phyloP scores from a whole-genome alignment of 257 asterid genomes.

The Dorcoceras hygrometricum region DNA sequence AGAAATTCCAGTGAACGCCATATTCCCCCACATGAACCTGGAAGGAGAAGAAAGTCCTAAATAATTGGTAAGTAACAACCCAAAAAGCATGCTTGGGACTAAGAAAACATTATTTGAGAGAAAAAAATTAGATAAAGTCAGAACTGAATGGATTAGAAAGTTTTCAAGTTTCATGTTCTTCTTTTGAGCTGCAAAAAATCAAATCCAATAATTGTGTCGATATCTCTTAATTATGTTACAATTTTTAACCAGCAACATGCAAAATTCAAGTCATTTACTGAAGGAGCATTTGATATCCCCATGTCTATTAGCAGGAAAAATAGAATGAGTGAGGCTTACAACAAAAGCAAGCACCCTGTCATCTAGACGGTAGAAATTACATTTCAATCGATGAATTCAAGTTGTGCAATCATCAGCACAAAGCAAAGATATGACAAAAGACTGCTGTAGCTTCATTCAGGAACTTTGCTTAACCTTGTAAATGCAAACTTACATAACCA shows the following conservation, averaged over 20 bases:
- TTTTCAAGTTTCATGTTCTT: neutral
- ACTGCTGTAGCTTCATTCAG: conserved; percentile 1
- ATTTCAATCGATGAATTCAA: neutral
- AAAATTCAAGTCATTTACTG: conserved; percentile 2
- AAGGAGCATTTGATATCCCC: neutral
- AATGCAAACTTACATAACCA: conserved; percentile 13
- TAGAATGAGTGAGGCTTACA: neutral
- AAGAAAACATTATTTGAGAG: conserved; percentile 15
- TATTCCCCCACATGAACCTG: conserved; percentile 98
- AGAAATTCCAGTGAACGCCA: conserved; percentile 99
- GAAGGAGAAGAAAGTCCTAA: conserved; percentile 20
- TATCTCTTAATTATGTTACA: neutral
- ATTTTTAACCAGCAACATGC: conserved; percentile 9
- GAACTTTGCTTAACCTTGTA: conserved; percentile 3
- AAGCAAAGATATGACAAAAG: neutral
- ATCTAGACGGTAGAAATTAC: neutral
- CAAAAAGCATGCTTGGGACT: conserved; percentile 11
- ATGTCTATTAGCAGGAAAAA: neutral
- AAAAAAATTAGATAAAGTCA: conserved; percentile 7
- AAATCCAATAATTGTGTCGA: neutral
- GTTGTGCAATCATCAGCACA: neutral
- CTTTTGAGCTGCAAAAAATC: neutral
- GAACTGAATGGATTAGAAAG: conserved; percentile 12
- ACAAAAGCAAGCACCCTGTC: neutral
- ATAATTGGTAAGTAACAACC: conserved; percentile 6